Conservation (phyloP, 306 rosid genomes). For the Vigna nakashimae region DNA sequence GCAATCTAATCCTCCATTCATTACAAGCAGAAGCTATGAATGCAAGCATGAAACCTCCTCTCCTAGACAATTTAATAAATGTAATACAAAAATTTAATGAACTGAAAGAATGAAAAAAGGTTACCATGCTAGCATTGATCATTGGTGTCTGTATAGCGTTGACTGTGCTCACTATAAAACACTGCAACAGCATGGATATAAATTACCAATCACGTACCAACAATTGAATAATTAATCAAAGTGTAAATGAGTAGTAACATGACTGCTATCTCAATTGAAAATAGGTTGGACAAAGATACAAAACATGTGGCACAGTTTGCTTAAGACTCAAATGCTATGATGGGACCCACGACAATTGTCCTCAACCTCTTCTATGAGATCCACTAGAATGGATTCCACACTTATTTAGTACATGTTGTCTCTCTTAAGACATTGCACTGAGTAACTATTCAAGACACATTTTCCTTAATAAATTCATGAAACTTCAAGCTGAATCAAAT, state of each 20-base stretch:
- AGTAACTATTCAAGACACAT: background rate
- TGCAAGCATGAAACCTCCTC: slow-evolving; percentile 26
- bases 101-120: slow-evolving; percentile 31
- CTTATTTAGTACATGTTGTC: too few species aligned
- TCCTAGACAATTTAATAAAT: slow-evolving; percentile 18
- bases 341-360: too few species aligned
- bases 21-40: slow-evolving; percentile 21
- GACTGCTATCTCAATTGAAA: slow-evolving; percentile 21
- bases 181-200: too few species aligned
- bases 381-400: too few species aligned
- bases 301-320: slow-evolving; percentile 20
- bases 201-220: too few species aligned
- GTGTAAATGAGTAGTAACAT: too few species aligned
- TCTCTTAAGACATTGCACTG: too few species aligned
- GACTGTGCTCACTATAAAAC: slow-evolving; percentile 96
- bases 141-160: slow-evolving; percentile 95
- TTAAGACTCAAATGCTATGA: slow-evolving; percentile 17
- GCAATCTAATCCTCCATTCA: too few species aligned
- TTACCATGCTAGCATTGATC: slow-evolving; percentile 98
- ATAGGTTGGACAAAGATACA: slow-evolving; percentile 12
- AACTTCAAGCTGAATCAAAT: slow-evolving; percentile 39
- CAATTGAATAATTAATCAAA: too few species aligned
- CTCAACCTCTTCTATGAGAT: too few species aligned
- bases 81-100: slow-evolving; percentile 25
- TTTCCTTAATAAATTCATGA: slow-evolving; percentile 11